A percentile compares a stretch with the other conserved stretches of the same genome.
phyloP scores from a whole-genome alignment of 2,329 filamentous ascomycete genomes.

The Diaporthe aspalathi region DNA sequence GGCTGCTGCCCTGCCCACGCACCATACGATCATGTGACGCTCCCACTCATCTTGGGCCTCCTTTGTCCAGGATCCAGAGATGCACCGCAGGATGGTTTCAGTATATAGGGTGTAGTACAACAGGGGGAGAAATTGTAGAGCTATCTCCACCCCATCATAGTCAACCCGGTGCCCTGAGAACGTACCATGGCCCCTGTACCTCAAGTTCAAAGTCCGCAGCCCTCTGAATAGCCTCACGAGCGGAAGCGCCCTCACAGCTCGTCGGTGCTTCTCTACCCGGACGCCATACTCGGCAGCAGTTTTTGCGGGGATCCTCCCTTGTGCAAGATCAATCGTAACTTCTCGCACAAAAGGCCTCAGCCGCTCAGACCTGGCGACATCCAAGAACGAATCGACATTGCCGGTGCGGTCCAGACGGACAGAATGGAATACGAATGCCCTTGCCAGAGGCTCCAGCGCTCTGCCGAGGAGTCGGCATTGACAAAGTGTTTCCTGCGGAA shows the following conservation, averaged over 20 bases:
- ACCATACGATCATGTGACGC: neutral
- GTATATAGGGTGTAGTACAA: neutral
- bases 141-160: neutral
- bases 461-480: conserved; percentile 17
- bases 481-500: conserved; percentile 14
- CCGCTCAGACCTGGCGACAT: conserved; percentile 1
- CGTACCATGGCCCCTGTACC: neutral
- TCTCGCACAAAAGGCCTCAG: conserved; percentile 26
- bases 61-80: conserved; percentile 8
- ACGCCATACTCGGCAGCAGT: neutral
- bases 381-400: neutral
- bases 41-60: conserved; percentile 1
- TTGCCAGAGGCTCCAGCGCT: neutral
- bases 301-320: no score
- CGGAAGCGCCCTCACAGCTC: conserved; percentile 9
- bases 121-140: accelerated
- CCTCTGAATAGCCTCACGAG: conserved; percentile 10
- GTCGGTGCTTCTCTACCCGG: neutral
- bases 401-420: conserved; percentile 7
- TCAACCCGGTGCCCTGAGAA: no score
- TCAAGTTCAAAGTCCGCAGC: conserved; percentile 26
- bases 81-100: neutral
- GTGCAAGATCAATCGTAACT: conserved; percentile 1
- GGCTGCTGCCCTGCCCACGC: neutral
- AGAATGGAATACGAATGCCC: conserved; percentile 17